phyloP scores from a whole-genome alignment of 176 grass and related monocot genomes.

The Triticum dicoccoides region DNA sequence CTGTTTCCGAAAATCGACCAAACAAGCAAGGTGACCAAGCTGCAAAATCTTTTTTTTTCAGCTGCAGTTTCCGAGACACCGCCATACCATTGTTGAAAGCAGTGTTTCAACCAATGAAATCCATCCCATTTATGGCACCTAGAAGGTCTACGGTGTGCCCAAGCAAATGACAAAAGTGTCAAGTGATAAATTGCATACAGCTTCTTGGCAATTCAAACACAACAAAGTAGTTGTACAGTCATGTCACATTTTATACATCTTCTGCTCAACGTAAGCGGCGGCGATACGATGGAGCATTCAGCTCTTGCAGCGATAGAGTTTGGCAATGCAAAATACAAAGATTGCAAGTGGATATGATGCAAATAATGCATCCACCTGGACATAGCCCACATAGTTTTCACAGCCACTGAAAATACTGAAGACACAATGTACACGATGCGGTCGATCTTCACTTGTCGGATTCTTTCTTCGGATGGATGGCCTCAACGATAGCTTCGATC shows the following conservation, averaged over 20 bases:
- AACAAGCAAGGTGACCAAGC: too few relatives aligned
- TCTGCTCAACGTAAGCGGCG: slow-evolving; percentile 9
- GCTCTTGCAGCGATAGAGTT: background rate
- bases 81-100: too few relatives aligned
- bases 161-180: background rate
- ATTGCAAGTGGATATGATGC: background rate
- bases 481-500: slow-evolving; percentile 69
- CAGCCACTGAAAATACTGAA: background rate
- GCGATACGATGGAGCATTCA: background rate
- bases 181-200: background rate
- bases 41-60: too few relatives aligned
- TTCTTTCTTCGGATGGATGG: slow-evolving; percentile 52
- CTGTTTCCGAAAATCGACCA: too few relatives aligned
- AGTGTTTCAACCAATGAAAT: background rate
- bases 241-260: background rate
- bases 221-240: background rate
- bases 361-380: background rate
- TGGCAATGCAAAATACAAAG: background rate
- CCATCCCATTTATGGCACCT: background rate
- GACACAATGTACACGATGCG: background rate
- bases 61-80: too few relatives aligned
- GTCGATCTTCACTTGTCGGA: slow-evolving; percentile 33
- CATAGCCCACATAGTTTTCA: background rate
- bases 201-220: background rate
- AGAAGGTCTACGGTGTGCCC: background rate